These are phyloP conservation scores for Selaginella tamariscina DNA, from an alignment of 75 land plant species.

Conservation along the genomic window DNA sequence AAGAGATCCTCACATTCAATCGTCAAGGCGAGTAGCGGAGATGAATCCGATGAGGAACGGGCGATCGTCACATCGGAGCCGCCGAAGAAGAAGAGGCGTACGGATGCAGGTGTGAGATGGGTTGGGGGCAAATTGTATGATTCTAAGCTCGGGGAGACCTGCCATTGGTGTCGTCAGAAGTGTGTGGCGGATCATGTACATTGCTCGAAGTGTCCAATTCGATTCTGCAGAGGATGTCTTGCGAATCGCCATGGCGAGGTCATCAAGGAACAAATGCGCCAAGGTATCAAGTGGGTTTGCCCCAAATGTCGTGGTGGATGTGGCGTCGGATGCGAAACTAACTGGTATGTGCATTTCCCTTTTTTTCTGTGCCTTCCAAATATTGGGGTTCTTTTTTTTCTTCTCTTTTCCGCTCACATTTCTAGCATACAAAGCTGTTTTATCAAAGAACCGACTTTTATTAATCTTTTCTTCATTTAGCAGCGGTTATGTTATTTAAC, in stretches of 20 bases:
- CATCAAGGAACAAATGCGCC: conserved; percentile 8
- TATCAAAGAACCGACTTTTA: too few species aligned
- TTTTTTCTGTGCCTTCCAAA: not conserved
- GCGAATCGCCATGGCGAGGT: conserved; percentile 33
- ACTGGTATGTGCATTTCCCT: conserved; percentile 20
- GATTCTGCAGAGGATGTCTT: conserved; percentile 32
- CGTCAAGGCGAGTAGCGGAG: too few species aligned
- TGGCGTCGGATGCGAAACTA: conserved; percentile 29
- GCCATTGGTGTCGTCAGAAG: conserved; percentile 44
- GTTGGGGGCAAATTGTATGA: conserved; percentile 27
- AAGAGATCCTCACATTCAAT: too few species aligned
- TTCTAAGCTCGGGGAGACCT: conserved; percentile 27
- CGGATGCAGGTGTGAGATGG: conserved; percentile 26
- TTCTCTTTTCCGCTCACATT: not conserved
- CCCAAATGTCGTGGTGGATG: conserved; percentile 36
- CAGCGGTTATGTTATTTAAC: too few species aligned
- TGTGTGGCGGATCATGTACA: conserved; percentile 28
- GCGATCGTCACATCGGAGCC: too few species aligned
- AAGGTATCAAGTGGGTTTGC: conserved; percentile 28
- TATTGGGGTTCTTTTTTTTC: not conserved
- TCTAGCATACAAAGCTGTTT: too few species aligned
- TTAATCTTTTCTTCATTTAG: too few species aligned
- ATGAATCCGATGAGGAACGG: too few species aligned
- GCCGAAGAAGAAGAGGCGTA: conserved; percentile 6
- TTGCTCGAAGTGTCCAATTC: conserved; percentile 19